Evolutionary conservation across 140 eudicot genomes (phyloP), one percentile per base, ranked within the genome.

Genomic region (Senecio squalidus): DNA sequence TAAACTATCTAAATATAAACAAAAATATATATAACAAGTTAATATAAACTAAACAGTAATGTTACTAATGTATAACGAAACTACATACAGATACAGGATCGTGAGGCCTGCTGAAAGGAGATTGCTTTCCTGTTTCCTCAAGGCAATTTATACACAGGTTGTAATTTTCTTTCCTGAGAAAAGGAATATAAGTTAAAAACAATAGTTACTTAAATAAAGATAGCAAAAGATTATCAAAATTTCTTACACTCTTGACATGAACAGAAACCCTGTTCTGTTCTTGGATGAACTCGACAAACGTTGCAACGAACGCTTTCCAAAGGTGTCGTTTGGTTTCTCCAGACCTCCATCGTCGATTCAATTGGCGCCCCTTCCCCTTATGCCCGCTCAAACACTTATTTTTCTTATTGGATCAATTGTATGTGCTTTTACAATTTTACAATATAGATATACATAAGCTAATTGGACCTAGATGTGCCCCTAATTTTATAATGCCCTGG

Each of bases 131-230:
- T 36, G 44, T 58, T 2, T 43, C 52, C 66, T n/a, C n/a, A n/a
- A 80, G 80, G 80, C 98, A 90, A 40, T 62, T 56, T 45, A 65
- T 70, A 72, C 97, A 90, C 51, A 90, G 76, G 55, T 90, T 90
- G 29, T 80, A 90, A 53, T 90, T 76, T 15, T 78, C 76, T 66
- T 83, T 80, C 66, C 97, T 90, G 83, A n/a, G 72, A 86, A 57
- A 39, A 49, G 52, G 38, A 14, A 44, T 44, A 16, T 3, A 44
- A 16, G 2, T 8, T 5, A 16, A 48, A 39, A 24, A 38, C n/a
- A 41, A 41, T 22, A 38, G 3, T 25, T 16, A 1, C 8, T 5
- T 16, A 31, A 9, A 33, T 9, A 10, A 18, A 4, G 0, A 23
- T 8, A 60, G 2, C 15, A 41, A 22, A 3, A 74, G 33, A 16